Evolutionary conservation across 129 eudicot genomes (phyloP).

Genomic region (Centella asiatica): DNA sequence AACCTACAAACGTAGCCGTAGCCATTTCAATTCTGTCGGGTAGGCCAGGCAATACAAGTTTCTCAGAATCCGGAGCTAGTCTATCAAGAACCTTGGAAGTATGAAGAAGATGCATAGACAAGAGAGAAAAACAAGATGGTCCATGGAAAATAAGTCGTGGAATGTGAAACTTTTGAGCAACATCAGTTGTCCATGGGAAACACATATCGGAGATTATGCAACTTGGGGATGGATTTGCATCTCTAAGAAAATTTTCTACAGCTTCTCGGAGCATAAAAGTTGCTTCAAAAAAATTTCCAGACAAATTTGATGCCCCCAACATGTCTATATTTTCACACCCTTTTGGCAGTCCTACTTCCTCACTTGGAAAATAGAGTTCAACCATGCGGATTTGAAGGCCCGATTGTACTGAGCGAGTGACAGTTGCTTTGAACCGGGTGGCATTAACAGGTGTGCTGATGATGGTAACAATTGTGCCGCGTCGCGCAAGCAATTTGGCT

Average conservation of each 20-base stretch:
- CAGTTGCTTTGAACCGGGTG: conserved; percentile 20
- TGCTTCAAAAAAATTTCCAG: conserved; percentile 23
- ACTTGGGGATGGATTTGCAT: conserved; percentile 26
- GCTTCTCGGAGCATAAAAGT: conserved; percentile 17
- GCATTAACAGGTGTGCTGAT: conserved; percentile 37
- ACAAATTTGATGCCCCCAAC: conserved; percentile 17
- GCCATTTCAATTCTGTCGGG: conserved; percentile 50
- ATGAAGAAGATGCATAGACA: conserved; percentile 30
- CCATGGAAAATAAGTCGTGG: conserved; percentile 46
- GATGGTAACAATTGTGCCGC: conserved; percentile 28
- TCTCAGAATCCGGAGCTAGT: conserved; percentile 22
- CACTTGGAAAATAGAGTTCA: conserved; percentile 25
- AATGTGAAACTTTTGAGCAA: conserved; percentile 29
- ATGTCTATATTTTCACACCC: conserved; percentile 48
- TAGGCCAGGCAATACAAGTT: conserved; percentile 44
- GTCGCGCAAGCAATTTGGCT: conserved; percentile 34
- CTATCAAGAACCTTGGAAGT: conserved; percentile 11
- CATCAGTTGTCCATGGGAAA: conserved; percentile 33
- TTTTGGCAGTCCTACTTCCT: conserved; percentile 37
- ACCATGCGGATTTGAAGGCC: conserved; percentile 28
- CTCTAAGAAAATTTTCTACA: conserved; percentile 16
- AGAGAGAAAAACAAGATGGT: conserved; percentile 41
- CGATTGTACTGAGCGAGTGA: conserved; percentile 23
- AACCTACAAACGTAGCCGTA: conserved; percentile 19
- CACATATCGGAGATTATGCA: conserved; percentile 37